These are phyloP conservation scores for Caloboletus firmus DNA, from an alignment of 1,284 basidiomycete species.

Conservation along the genomic window DNA sequence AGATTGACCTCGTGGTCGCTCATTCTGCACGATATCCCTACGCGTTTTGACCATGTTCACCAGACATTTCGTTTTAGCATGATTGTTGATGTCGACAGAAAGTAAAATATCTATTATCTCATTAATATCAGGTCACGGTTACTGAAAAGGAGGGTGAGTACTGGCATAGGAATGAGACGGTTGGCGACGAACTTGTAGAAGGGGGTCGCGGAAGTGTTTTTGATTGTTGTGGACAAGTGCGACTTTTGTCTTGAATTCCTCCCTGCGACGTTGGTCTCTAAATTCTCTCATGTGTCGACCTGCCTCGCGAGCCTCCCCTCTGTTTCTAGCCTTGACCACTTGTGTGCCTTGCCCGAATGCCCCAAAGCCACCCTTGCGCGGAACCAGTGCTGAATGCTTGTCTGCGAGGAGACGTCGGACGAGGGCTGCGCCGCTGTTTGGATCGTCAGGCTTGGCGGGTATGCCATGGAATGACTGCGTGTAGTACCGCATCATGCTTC, in stretches of 20 bases:
- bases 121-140: not conserved
- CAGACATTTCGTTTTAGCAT: slow-evolving; percentile 12
- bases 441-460: slow-evolving; percentile 50
- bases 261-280: slow-evolving; percentile 75
- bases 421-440: slow-evolving; percentile 68
- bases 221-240: slow-evolving; percentile 82
- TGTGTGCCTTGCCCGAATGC: slow-evolving; percentile 80
- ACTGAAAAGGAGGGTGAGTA: slow-evolving; percentile 21
- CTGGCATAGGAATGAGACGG: not conserved
- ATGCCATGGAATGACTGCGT: slow-evolving; percentile 69
- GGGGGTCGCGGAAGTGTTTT: slow-evolving; percentile 79
- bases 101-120: slow-evolving; percentile 7
- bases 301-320: slow-evolving; percentile 92
- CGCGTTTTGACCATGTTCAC: slow-evolving; percentile 15
- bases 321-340: slow-evolving; percentile 88
- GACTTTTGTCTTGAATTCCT: slow-evolving; percentile 85
- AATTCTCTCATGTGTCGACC: slow-evolving; percentile 86
- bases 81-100: slow-evolving; percentile 19
- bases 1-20: slow-evolving; percentile 39
- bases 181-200: slow-evolving; percentile 39
- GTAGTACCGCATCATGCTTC: slow-evolving; percentile 86
- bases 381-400: slow-evolving; percentile 80
- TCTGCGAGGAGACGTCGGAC: slow-evolving; percentile 76
- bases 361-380: slow-evolving; percentile 82
- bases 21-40: slow-evolving; percentile 26